A percentile compares a stretch with the other conserved stretches of the same genome.
Evolutionary conservation across 495 filamentous ascomycete species (phyloP).

Genomic region (Ramalina intermedia): DNA sequence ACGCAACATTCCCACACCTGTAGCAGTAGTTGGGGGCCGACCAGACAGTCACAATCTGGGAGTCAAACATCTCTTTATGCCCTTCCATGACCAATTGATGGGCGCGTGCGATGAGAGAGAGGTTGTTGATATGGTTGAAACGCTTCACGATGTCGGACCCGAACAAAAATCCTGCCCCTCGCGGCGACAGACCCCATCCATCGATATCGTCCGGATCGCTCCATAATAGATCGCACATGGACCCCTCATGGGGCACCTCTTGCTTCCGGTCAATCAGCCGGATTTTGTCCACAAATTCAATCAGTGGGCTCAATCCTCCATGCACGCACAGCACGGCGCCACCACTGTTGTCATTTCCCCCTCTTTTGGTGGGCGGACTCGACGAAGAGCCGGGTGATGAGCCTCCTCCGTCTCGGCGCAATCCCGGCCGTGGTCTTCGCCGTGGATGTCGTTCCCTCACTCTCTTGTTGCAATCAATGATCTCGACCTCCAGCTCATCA

Average conservation of each 20-base stretch:
- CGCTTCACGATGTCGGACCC: conserved; percentile 90
- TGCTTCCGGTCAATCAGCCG: conserved; percentile 90
- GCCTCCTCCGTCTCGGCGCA: conserved; percentile 10
- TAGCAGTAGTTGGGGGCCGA: conserved; percentile 97
- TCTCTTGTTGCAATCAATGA: conserved; percentile 47
- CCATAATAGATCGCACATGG: conserved; percentile 98
- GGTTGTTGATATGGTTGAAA: conserved; percentile 88
- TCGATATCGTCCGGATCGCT: conserved; percentile 97
- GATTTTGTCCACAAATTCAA: conserved; percentile 94
- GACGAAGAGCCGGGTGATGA: conserved; percentile 65
- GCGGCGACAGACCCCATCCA: conserved; percentile 89
- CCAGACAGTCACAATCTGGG: conserved; percentile 92
- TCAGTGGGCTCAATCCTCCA: conserved; percentile 78
- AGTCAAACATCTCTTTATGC: conserved; percentile 98
- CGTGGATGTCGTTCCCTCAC: conserved; percentile 49
- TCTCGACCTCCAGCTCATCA: conserved; percentile 80
- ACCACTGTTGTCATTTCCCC: conserved; percentile 50
- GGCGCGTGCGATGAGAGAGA: conserved; percentile 81
- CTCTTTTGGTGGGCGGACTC: conserved; percentile 51
- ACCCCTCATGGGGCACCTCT: conserved; percentile 94
- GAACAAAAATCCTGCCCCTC: conserved; percentile 91
- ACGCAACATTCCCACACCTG: conserved; percentile 91
- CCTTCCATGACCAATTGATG: conserved; percentile 99
- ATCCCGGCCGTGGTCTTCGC: conserved; percentile 26
- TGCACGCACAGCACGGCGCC: conserved; percentile 93